Base-by-base conservation (phyloP, 2,329 filamentous ascomycete genomes). In the Beauveria sp. region DNA sequence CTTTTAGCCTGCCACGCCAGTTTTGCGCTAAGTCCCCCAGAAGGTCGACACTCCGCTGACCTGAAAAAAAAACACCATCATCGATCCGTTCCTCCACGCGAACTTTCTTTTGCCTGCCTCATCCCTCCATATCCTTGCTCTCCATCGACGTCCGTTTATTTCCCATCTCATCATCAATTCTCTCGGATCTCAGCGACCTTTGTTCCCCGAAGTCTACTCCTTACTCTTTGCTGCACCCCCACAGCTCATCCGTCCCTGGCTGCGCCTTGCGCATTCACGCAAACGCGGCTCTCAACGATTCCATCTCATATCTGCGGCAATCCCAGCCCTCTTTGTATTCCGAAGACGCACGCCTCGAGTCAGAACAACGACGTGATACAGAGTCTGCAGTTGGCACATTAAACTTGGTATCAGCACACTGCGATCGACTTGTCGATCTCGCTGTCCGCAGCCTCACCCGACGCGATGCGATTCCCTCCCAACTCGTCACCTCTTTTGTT, bases 391-490 rank as follows among this genome's bases (percentile, higher is more conserved):
- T 47, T 37, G 8, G 28, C 54, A 43, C 14, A 37, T 5, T 37
- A 16, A 3, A 37, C 14, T 16, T 37, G 34, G 34, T 2, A 37
- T 37, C 34, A 37, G 16, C 12, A 37, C 34, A 37, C 34, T 37
- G 34, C 12, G 34, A 37, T 37, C 34, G 34, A 55, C 8, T 14
- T 6, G 30, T 12, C 26, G 40, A 30, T 20, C 26, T 26, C 20
- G 52, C 59, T 34, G 9, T 28, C 30, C 37, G 34, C 53, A 43
- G 46, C 26, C 46, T 26, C 30, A 41, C 3, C 20, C 28, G 59
- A 46, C 70, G 76, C 64, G 63, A 86, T 87, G 84, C 83, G 78
- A 71, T 72, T 85, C 67, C 77, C 79, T 72, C 76, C 76, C 63
- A 73, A 74, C 62, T 78, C 77, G 61, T 37, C 34, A 0, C 76